Evolutionary conservation across 1,139 yeast species (phyloP), one percentile per base, ranked within the genome.

Genomic region (Torulaspora globosa): DNA sequence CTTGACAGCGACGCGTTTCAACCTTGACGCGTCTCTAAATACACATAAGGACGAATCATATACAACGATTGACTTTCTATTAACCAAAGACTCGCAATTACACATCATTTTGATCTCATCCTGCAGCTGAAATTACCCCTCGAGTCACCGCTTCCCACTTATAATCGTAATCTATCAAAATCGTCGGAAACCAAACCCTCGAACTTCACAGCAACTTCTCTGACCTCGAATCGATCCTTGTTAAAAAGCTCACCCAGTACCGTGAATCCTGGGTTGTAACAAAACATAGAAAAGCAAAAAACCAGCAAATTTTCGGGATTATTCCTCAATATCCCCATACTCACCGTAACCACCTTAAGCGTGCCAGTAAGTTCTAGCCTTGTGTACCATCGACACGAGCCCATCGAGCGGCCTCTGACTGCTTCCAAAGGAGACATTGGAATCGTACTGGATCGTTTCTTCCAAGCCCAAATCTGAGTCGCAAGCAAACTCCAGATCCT

Each of bases 291-390:
- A 15, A 31, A 31, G 15, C 18, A 31, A 31, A 31, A 12, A 9
- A 15, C 19, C n/a, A 31, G 34, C 34, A 31, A 31, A 16, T 3
- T n/a, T 16, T 19, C 23, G 14, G 33, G 27, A 11, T 11, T 8
- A 6, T 24, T 24, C 19, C 32, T 16, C 18, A 14, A 4, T 30
- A 7, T 11, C 21, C 21, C 21, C 18, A 16, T 15, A n/a, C 16
- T 15, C 15, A 6, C 18, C 23, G 18, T 18, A 16, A 11, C 12
- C 18, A 18, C 5, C 15, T 36, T 43, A 48, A 15, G 39, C 45
- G 27, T 47, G 49, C 59, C 59, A 56, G 37, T 56, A 53, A 23
- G 55, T 54, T 26, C 51, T 51, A 14, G 54, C 56, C 15, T 49
- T 47, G 38, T 54, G 50, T n/a, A 52, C 54, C 7, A 50, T 55